These are phyloP conservation scores for Cercospora janseana DNA, from an alignment of 2,329 filamentous ascomycete genomes.

Conservation along the genomic window DNA sequence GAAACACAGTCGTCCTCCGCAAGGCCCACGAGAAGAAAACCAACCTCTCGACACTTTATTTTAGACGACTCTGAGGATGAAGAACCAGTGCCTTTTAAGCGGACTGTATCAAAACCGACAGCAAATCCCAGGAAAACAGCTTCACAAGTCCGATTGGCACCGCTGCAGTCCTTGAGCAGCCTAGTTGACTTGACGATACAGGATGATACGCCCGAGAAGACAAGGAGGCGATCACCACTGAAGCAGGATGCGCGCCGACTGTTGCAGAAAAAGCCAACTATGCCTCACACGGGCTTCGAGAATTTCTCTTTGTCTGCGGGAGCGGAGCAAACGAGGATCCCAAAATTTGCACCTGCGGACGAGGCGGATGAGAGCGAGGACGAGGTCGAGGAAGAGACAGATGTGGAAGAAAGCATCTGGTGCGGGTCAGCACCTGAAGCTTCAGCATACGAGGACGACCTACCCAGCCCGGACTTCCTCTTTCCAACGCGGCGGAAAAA, in stretches of 20 bases:
- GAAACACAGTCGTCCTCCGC: not conserved
- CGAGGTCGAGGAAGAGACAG: conserved; percentile 22
- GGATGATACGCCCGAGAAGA: conserved; percentile 15
- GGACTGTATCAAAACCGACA: not conserved
- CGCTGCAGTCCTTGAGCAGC: conserved; percentile 18
- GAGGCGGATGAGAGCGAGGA: not conserved
- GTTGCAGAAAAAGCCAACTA: not conserved
- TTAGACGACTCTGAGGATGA: conserved; percentile 21
- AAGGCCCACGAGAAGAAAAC: conserved; percentile 9
- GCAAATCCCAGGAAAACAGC: not conserved
- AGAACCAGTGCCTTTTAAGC: conserved; percentile 8
- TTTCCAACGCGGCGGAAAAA: conserved; percentile 21
- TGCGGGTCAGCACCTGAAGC: conserved; percentile 32
- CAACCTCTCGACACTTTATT: conserved; percentile 11
- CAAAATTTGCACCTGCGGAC: not conserved
- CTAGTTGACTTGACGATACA: conserved; percentile 12
- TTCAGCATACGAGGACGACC: conserved; percentile 29
- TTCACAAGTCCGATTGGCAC: conserved; percentile 23
- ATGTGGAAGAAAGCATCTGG: conserved; percentile 39
- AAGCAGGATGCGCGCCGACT: conserved; percentile 5
- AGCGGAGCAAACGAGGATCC: no score
- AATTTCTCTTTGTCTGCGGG: not conserved
- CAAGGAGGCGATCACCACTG: conserved; percentile 4
- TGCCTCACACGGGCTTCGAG: not conserved
- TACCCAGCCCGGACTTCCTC: conserved; percentile 32